phyloP scores from a whole-genome alignment of 495 filamentous ascomycete species.

The Aspergillus kassunensis region DNA sequence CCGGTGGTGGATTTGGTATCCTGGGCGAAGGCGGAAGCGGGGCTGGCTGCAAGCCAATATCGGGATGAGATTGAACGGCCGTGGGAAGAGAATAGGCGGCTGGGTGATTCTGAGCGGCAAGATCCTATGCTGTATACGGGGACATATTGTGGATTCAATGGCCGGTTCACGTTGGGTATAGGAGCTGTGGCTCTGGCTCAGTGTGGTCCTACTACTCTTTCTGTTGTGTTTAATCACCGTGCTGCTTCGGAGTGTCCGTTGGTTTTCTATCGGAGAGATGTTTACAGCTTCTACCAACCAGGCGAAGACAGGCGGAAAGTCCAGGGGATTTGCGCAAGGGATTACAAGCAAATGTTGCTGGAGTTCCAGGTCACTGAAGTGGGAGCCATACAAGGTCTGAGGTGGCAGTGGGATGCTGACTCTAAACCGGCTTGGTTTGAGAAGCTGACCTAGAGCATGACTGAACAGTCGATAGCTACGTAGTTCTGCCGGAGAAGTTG shows the following conservation, averaged over 20 bases:
- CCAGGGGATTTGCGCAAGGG: neutral
- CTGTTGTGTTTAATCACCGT: conserved; percentile 8
- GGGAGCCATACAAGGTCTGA: conserved; percentile 2
- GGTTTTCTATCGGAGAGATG: conserved; percentile 1
- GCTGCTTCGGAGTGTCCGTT: neutral
- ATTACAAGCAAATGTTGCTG: conserved; percentile 14
- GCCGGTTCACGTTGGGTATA: neutral
- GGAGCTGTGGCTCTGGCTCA: too few species aligned
- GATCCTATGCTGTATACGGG: conserved; percentile 2
- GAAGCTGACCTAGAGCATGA: too few species aligned
- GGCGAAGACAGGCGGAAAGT: neutral
- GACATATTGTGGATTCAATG: neutral
- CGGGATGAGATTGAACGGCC: conserved; percentile 5
- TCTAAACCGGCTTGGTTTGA: conserved; percentile 2
- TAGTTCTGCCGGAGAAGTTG: too few species aligned
- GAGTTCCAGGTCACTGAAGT: conserved; percentile 12
- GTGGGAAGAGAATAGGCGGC: conserved; percentile 3
- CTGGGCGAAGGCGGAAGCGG: conserved; percentile 7
- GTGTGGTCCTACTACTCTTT: neutral
- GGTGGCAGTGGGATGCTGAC: conserved; percentile 15
- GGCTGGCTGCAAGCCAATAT: neutral
- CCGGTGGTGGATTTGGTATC: conserved; percentile 8
- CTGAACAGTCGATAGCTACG: too few species aligned
- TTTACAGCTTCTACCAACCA: conserved; percentile 8
- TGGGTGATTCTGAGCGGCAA: conserved; percentile 2